phyloP scores from a whole-genome alignment of 768 basidiomycete species.

The Mycena polygramma region DNA sequence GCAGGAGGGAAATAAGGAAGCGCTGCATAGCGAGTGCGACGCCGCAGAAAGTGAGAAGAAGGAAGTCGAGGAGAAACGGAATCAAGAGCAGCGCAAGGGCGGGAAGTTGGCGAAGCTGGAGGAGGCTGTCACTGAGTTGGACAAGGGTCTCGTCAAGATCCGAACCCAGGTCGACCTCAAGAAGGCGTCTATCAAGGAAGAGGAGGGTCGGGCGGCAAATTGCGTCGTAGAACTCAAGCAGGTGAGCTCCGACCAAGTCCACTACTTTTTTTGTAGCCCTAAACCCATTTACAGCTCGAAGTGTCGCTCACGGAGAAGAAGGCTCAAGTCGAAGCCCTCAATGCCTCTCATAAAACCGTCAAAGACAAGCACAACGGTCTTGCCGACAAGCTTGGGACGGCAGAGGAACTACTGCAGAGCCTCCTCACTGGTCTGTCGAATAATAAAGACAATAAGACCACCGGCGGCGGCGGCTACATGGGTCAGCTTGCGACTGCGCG shows the following conservation, averaged over 20 bases:
- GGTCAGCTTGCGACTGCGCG: constrained; percentile 93
- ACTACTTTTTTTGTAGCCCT: not conserved
- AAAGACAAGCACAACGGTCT: constrained; percentile 78
- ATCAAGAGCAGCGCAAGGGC: constrained; percentile 92
- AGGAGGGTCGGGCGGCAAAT: constrained; percentile 69
- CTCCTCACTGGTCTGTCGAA: constrained; percentile 93
- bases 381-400: constrained; percentile 71
- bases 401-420: constrained; percentile 95
- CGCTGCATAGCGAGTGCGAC: constrained; percentile 62
- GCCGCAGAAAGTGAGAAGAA: constrained; percentile 76
- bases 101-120: constrained; percentile 92
- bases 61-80: constrained; percentile 80
- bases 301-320: constrained; percentile 70
- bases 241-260: constrained; percentile 54
- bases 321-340: constrained; percentile 67
- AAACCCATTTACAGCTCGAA: constrained; percentile 60
- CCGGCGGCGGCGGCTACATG: constrained; percentile 92
- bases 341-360: constrained; percentile 67
- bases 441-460: constrained; percentile 64
- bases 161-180: constrained; percentile 90
- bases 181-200: constrained; percentile 80
- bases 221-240: constrained; percentile 70
- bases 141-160: constrained; percentile 84
- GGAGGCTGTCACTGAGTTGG: constrained; percentile 81
- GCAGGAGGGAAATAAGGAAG: constrained; percentile 63